Conservation (phyloP, 495 filamentous ascomycete species). For the Rusavskia elegans region DNA sequence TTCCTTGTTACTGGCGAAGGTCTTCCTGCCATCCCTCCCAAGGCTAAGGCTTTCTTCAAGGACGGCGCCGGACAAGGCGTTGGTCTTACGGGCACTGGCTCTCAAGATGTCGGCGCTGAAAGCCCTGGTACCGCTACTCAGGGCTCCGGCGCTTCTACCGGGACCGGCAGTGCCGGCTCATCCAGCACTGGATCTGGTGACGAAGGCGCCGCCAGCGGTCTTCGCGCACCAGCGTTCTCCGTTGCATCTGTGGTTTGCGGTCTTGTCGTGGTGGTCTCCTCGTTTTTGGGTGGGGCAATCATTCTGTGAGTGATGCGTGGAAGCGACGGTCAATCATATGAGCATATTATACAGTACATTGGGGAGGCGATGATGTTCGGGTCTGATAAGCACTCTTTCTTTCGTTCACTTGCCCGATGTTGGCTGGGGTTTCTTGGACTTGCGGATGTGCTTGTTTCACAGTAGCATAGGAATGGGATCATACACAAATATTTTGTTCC, state of each 20-base stretch:
- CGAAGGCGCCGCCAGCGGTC: constrained; percentile 28
- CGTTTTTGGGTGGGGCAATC: constrained; percentile 43
- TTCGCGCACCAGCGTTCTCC: constrained; percentile 28
- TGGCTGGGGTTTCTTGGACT: too few species aligned
- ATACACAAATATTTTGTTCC: too few species aligned
- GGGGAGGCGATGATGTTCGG: too few species aligned
- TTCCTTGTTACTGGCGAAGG: constrained; percentile 56
- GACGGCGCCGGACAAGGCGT: constrained; percentile 56
- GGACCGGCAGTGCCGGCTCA: constrained; percentile 21
- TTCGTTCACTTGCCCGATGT: too few species aligned
- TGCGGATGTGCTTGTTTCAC: too few species aligned
- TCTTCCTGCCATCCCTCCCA: constrained; percentile 62
- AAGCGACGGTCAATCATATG: too few species aligned
- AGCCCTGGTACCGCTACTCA: constrained; percentile 47
- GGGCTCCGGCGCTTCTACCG: constrained; percentile 39
- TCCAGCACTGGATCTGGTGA: constrained; percentile 16
- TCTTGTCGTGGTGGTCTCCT: constrained; percentile 38
- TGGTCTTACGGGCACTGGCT: constrained; percentile 57
- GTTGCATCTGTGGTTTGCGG: constrained; percentile 38
- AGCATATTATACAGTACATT: too few species aligned
- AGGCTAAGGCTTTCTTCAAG: constrained; percentile 52
- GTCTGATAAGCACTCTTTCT: too few species aligned
- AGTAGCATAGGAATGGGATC: too few species aligned
- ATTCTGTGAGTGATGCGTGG: constrained; percentile 26
- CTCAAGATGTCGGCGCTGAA: constrained; percentile 48